Percentiles rank a stretch among this genome's conserved stretches.
phyloP scores from a whole-genome alignment of 306 rosid species.

The Begonia masoniana region DNA sequence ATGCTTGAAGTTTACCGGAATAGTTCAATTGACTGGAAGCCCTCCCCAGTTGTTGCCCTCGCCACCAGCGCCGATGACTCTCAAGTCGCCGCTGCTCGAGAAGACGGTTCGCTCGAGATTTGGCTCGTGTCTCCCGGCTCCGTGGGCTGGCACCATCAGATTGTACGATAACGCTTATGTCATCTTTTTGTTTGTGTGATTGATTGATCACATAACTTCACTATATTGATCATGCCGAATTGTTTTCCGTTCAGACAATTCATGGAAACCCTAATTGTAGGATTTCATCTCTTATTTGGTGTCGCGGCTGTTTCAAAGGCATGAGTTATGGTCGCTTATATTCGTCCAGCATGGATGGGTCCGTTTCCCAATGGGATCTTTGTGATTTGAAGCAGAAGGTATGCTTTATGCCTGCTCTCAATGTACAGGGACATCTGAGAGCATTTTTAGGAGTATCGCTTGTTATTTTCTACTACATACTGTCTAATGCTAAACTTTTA shows the following conservation, averaged over 20 bases:
- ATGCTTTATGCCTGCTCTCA: not conserved
- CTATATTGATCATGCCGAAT: not conserved
- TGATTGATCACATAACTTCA: not conserved
- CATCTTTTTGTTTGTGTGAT: not conserved
- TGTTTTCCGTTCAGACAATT: slow-evolving; percentile 36
- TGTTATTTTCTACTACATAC: not conserved
- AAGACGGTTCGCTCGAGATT: slow-evolving; percentile 80
- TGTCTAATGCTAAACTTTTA: not conserved
- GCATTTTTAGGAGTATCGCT: not conserved
- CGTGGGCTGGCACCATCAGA: slow-evolving; percentile 94
- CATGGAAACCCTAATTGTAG: slow-evolving; percentile 55
- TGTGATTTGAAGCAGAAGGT: slow-evolving; percentile 71
- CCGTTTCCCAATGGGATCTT: slow-evolving; percentile 77
- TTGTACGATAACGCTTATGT: slow-evolving; percentile 26
- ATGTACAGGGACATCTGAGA: too few species aligned
- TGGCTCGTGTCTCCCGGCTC: slow-evolving; percentile 97
- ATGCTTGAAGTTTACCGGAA: slow-evolving; percentile 43
- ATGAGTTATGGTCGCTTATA: slow-evolving; percentile 54
- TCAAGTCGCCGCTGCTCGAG: slow-evolving; percentile 84
- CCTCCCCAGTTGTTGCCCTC: slow-evolving; percentile 66
- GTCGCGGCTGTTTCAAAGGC: slow-evolving; percentile 34
- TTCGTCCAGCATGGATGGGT: slow-evolving; percentile 73
- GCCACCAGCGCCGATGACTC: slow-evolving; percentile 74
- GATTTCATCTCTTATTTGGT: slow-evolving; percentile 81
- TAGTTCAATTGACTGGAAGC: slow-evolving; percentile 62